Percentiles rank a stretch among this genome's conserved stretches.
These are phyloP conservation scores for Samsoniella hepiali DNA, from an alignment of 2,329 filamentous ascomycete species.

Conservation along the genomic window DNA sequence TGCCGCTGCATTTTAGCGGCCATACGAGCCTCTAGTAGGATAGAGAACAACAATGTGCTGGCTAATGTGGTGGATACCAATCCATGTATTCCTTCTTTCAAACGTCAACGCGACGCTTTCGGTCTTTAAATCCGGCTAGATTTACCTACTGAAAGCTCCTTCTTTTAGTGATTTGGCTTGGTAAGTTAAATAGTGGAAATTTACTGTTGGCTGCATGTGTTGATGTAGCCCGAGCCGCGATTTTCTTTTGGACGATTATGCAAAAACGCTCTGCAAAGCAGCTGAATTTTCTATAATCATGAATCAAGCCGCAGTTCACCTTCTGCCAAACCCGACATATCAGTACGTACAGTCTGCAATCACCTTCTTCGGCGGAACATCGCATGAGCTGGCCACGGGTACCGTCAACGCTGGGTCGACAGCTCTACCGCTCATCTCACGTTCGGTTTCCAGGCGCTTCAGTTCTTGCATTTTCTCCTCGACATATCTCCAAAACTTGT, in stretches of 20 bases:
- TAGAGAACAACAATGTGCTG: neutral
- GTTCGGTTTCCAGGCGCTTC: neutral
- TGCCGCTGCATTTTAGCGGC: neutral
- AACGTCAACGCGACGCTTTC: neutral
- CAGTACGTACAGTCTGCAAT: constrained; percentile 5
- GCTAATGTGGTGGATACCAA: neutral
- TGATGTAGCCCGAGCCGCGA: no score
- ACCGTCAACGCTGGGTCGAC: neutral
- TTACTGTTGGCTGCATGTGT: no score
- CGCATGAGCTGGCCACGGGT: no score
- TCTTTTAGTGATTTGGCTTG: neutral
- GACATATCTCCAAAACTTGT: constrained; percentile 2
- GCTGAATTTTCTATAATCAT: no score
- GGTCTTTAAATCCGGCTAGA: neutral
- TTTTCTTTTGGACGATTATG: no score
- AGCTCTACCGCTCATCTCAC: neutral
- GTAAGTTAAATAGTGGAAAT: no score
- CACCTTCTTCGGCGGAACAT: neutral
- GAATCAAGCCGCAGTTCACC: no score
- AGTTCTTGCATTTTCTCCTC: neutral
- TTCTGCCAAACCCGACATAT: neutral
- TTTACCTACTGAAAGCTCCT: neutral
- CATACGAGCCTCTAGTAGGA: neutral
- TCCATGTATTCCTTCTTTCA: neutral
- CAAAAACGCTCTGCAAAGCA: no score